Evolutionary conservation across 768 basidiomycete genomes (phyloP).

Genomic region (Tylopilus sp.): DNA sequence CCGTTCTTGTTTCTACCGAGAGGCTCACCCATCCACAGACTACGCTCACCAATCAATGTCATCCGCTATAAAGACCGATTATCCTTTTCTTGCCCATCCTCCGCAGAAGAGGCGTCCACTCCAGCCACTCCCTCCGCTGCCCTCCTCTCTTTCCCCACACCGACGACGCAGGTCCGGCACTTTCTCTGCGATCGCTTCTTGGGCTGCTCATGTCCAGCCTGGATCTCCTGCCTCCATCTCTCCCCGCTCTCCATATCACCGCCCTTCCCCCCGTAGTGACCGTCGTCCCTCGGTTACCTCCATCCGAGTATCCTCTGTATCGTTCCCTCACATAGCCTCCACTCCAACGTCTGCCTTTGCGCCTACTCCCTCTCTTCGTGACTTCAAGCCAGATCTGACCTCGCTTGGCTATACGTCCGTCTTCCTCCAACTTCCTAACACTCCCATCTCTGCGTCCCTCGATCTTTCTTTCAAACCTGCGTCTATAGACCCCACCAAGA

Average conservation of each 20-base stretch:
- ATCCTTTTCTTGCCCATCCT: constrained; percentile 43
- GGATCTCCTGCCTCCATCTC: constrained; percentile 55
- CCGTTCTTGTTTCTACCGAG: not conserved
- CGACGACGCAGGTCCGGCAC: constrained; percentile 40
- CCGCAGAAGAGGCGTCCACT: constrained; percentile 35
- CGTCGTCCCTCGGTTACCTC: constrained; percentile 39
- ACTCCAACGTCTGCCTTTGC: constrained; percentile 36
- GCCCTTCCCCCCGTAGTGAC: constrained; percentile 28
- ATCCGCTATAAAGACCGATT: constrained; percentile 21
- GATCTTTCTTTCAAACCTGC: constrained; percentile 9
- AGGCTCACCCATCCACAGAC: not conserved
- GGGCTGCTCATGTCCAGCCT: constrained; percentile 66
- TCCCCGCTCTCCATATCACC: constrained; percentile 38
- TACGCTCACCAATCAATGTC: too few species aligned
- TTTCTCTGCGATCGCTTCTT: constrained; percentile 49
- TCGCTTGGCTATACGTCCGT: constrained; percentile 63
- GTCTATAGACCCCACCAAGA: constrained; percentile 3
- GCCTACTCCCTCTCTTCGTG: constrained; percentile 41
- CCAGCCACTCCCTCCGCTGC: constrained; percentile 28
- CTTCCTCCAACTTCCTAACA: constrained; percentile 56
- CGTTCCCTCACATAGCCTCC: constrained; percentile 43
- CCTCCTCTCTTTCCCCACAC: not conserved
- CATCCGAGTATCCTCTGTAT: constrained; percentile 39
- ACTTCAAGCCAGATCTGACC: constrained; percentile 53
- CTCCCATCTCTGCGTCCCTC: constrained; percentile 34